Percentiles rank a stretch among this genome's conserved stretches.
phyloP scores from a whole-genome alignment of 257 asterid genomes.

The Linderniella brevidens region DNA sequence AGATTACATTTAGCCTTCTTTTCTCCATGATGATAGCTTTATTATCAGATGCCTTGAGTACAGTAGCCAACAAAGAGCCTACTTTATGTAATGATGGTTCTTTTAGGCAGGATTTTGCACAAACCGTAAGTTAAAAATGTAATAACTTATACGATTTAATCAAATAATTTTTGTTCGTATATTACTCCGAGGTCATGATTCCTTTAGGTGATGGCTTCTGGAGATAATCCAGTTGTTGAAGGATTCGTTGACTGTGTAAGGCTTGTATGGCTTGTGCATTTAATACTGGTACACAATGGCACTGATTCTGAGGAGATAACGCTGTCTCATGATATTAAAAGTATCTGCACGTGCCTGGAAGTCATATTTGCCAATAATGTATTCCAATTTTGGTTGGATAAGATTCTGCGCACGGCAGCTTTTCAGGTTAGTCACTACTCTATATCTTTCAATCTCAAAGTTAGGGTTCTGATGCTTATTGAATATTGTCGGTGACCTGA shows the following conservation, averaged over 20 bases:
- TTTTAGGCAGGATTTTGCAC: constrained; percentile 69
- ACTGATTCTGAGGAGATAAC: constrained; percentile 37
- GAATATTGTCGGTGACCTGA: no score
- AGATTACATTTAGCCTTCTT: constrained; percentile 76
- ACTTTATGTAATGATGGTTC: constrained; percentile 60
- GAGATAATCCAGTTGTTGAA: constrained; percentile 57
- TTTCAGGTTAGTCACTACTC: constrained; percentile 48
- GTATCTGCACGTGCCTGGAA: constrained; percentile 56
- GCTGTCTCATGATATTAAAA: constrained; percentile 31
- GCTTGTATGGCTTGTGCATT: constrained; percentile 87
- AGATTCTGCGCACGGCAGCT: constrained; percentile 76
- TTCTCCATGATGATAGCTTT: constrained; percentile 76
- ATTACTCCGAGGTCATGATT: constrained; percentile 11
- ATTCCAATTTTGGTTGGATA: constrained; percentile 79
- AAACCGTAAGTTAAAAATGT: constrained; percentile 45
- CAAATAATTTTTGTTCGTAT: constrained; percentile 7
- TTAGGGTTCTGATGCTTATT: no score
- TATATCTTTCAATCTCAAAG: background rate
- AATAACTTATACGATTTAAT: constrained; percentile 1
- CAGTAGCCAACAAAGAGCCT: constrained; percentile 42
- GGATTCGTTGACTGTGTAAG: constrained; percentile 81
- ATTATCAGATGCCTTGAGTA: constrained; percentile 81
- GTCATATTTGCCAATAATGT: constrained; percentile 59
- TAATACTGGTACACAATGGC: constrained; percentile 66
- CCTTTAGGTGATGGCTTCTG: constrained; percentile 63